These are phyloP conservation scores for Termitomyces sp. DNA, from an alignment of 768 basidiomycete species.

Conservation along the genomic window DNA sequence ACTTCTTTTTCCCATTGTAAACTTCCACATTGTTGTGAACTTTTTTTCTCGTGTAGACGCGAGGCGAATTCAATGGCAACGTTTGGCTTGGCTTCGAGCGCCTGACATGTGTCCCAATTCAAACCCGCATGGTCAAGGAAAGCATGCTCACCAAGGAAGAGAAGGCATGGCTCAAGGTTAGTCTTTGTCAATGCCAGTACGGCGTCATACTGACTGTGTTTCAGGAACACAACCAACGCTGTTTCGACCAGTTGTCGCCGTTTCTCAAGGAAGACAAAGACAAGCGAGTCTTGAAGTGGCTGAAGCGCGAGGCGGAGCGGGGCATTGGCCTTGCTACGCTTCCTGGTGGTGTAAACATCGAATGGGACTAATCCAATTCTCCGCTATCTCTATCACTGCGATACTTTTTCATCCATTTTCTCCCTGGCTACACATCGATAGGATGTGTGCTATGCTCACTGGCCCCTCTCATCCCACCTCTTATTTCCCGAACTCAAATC, in stretches of 20 bases:
- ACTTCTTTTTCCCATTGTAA: not conserved
- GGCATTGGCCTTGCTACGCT: conserved; percentile 69
- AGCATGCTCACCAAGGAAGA: conserved; percentile 83
- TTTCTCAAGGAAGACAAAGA: conserved; percentile 77
- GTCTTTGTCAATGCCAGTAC: conserved; percentile 14
- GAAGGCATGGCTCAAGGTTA: conserved; percentile 79
- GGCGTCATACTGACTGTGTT: not conserved
- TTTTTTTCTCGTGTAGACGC: conserved; percentile 48
- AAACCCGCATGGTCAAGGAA: conserved; percentile 85
- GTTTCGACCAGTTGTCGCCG: conserved; percentile 61
- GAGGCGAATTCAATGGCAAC: conserved; percentile 65
- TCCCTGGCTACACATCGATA: not conserved
- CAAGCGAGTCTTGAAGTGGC: conserved; percentile 77
- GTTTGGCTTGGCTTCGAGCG: conserved; percentile 91
- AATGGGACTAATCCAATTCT: conserved; percentile 61
- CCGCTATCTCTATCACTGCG: conserved; percentile 2
- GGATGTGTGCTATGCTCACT: not conserved
- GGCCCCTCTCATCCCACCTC: not conserved
- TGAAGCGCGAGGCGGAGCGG: conserved; percentile 72
- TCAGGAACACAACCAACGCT: conserved; percentile 79
- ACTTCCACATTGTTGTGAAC: not conserved
- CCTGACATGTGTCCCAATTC: conserved; percentile 91
- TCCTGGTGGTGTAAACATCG: conserved; percentile 71
- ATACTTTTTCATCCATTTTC: conserved; percentile 3
- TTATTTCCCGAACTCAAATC: not conserved